Evolutionary conservation across 805 yeast genomes (phyloP), one percentile per base, ranked within the genome.

Genomic region (Isabelozyma pseudorhagii): DNA sequence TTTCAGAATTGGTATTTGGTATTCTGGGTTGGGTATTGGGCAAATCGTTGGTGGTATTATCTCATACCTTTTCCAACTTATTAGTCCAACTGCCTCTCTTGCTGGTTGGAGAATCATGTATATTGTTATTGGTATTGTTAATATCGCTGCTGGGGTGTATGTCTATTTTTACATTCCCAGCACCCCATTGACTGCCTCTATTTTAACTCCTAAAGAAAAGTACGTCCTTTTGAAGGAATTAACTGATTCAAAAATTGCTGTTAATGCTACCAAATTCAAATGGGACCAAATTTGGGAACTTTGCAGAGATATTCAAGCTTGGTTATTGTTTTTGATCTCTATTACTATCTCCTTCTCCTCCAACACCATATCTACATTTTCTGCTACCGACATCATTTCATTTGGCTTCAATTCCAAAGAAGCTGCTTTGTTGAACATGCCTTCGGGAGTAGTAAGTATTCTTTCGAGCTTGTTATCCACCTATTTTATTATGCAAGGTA

Each of bases 371-470:
- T 54, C 60, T 36, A 48, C 62, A 3, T 58, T 58, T 44, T 54
- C 59, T 8, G 52, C 57, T 13, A 9, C 50, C 4, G 59, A 55
- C 46, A 59, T 59, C 38, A 46, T 52, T 17, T 52, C 60, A 2
- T 60, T 60, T 46, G 64, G 64, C 5, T 60, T 59, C 46, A 51
- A 53, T 28, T 49, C 60, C 1, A 53, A 52, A 41, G 49, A 57
- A 31, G 55, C 64, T 2, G 61, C 64, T 5, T 53, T 58, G 25
- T 46, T 60, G 15, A 55, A 59, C 38, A 60, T 59, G 57, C 63
- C 64, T 6, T 54, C 62, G 5, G 64, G 64, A 0, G 57, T 58
- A 13, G 60, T 59, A 8, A 56, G 60, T 46, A 51, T 59, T 34
- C 49, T 59, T 21, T 50, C 61, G 4, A 49, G 56, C 25, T 50